Base-by-base conservation (phyloP, 1,139 yeast genomes). In the Sugiyamaella pinicola region DNA sequence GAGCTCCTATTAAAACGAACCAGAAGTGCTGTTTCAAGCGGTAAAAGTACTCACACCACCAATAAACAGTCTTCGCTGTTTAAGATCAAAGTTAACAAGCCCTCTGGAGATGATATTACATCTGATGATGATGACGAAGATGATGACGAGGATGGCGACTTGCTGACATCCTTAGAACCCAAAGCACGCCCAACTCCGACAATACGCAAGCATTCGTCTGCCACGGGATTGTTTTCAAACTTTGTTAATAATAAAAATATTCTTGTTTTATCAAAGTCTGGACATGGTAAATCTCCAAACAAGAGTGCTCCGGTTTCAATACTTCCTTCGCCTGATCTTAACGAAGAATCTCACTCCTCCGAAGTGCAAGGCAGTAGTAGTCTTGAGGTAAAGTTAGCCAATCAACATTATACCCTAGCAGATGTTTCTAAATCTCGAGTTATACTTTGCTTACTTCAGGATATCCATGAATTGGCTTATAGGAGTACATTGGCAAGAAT, bases 81-180 rank as follows among this genome's bases (percentile, higher is more conserved):
- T 22, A 45, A 37, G 7, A 45, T n/a, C 18, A 45, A 26, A 7
- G n/a, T 9, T 7, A 19, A 33, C 4, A 12, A 33, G 10, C 4
- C 29, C 9, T n/a, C 31, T 21, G 17, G 29, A n/a, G 42, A 38
- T 24, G 42, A 38, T 12, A 2, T 21, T 8, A 7, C 29, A 3
- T 12, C 26, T 8, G 52, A 47, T 3, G 49, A 42, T 4, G 58
- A 55, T 22, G 47, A 47, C n/a, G 63, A 59, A 8, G 61, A 57
- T 15, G 59, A 57, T 12, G 61, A 58, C 29, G 17, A 29, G 13
- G 63, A 58, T 31, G 64, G 61, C 31, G 67, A 64, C 38, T 55
- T 58, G 56, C 53, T 64, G 24, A 63, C 67, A 7, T 56, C 64
- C 4, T 52, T 64, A 24, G 62, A 56, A 42, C 67, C 67, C 1